These are phyloP conservation scores for Serendipita sp. DNA, from an alignment of 768 basidiomycete species.

Conservation along the genomic window DNA sequence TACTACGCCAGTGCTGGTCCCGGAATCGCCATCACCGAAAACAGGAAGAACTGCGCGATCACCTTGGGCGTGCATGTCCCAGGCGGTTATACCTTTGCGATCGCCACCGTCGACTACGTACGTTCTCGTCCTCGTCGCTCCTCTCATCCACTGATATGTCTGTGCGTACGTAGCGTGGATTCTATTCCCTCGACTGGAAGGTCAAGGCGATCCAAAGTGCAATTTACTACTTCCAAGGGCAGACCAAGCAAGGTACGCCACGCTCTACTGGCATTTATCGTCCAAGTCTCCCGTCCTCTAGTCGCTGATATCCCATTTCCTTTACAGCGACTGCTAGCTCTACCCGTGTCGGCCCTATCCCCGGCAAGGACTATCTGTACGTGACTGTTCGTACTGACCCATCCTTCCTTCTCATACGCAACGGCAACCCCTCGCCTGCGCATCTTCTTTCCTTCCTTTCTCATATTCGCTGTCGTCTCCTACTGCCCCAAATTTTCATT, in stretches of 20 bases:
- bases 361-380: neutral
- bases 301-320: no score
- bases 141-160: no score
- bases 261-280: no score
- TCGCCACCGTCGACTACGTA: constrained; percentile 4
- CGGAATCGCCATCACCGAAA: neutral
- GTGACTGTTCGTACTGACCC: no score
- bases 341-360: neutral
- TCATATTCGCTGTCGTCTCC: no score
- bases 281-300: no score
- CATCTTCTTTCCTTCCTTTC: no score
- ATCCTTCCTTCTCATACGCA: no score
- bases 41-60: neutral
- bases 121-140: neutral
- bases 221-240: neutral
- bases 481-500: no score
- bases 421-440: no score
- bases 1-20: neutral
- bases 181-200: neutral
- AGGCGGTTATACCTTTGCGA: neutral
- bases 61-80: neutral
- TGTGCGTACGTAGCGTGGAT: neutral
- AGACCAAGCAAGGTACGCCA: neutral
- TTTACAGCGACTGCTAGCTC: neutral
- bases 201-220: neutral